Evolutionary conservation across 31 red algal genomes (phyloP), one percentile per base, ranked within the genome.

Genomic region (Bonnemaisonia californica): DNA sequence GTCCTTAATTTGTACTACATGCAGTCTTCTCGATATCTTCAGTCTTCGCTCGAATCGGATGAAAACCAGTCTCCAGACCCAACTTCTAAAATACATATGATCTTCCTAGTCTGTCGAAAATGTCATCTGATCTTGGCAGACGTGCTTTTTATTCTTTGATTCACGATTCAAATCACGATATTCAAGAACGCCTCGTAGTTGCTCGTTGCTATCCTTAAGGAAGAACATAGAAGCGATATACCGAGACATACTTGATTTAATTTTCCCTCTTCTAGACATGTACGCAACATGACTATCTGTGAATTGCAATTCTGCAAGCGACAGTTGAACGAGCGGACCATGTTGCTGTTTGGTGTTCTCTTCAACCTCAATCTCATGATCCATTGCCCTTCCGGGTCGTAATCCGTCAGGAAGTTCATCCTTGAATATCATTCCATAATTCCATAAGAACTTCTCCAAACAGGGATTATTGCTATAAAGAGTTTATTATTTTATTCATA

Each of bases 371-470:
- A 76, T 57, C 11, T 35, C 48, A 76, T 76, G 71, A 30, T 76
- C 23, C 21, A 22, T 4, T 56, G 71, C n/a, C 9, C 71, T 51
- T 51, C 4, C n/a, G 7, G 22, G 71, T 51, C 41, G 36, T 32
- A 28, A 76, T 76, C 41, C 71, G 47, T 54, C 71, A 22, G 71
- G 48, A 9, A 56, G 48, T 55, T 76, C 37, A 40, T 71, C 66
- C 35, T 71, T 5, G 66, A 71, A 71, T 11, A 71, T 33, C 5
- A 33, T n/a, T 71, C 39, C 27, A 38, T 71, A 38, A 7, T 71
- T 71, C n/a, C n/a, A n/a, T n/a, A n/a, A n/a, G n/a, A n/a, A n/a
- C n/a, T n/a, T n/a, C n/a, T n/a, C n/a, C n/a, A n/a, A n/a, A n/a
- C n/a, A n/a, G n/a, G n/a, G n/a, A n/a, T n/a, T n/a, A n/a, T n/a